Conservation (phyloP, 192 early-diverging fungal genomes). For the Backusella australiensis region DNA sequence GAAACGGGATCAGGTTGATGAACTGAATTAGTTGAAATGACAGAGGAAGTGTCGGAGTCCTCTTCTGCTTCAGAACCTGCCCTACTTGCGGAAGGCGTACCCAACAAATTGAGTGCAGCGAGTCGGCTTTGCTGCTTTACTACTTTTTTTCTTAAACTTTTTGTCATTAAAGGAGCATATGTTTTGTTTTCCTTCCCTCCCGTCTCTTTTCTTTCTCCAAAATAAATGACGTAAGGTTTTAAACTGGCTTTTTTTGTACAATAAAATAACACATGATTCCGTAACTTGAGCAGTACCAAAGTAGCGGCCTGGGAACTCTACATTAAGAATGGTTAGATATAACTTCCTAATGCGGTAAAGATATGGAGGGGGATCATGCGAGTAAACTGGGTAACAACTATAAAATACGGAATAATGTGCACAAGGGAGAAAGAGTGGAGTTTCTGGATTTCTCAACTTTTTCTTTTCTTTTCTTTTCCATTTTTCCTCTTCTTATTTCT, state of each 20-base stretch:
- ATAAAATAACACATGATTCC: not conserved
- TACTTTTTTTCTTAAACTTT: constrained; percentile 4
- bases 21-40: not conserved
- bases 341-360: not conserved
- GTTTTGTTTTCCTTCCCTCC: not conserved
- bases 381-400: not conserved
- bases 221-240: constrained; percentile 3
- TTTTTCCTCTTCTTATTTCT: constrained; percentile 6
- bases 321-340: constrained; percentile 4
- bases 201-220: not conserved
- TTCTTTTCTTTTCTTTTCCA: constrained; percentile 9
- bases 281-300: not conserved
- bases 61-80: not conserved
- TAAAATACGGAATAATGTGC: constrained; percentile 1
- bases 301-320: not conserved
- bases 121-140: not conserved
- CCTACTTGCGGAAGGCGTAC: not conserved
- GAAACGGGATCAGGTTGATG: not conserved
- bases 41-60: not conserved
- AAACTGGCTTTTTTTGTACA: not conserved
- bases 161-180: not conserved
- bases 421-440: not conserved
- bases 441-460: not conserved
- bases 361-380: constrained; percentile 8
- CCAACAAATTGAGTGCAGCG: not conserved